Evolutionary conservation across 306 rosid species (phyloP).

Genomic region (Luffa aegyptiaca): DNA sequence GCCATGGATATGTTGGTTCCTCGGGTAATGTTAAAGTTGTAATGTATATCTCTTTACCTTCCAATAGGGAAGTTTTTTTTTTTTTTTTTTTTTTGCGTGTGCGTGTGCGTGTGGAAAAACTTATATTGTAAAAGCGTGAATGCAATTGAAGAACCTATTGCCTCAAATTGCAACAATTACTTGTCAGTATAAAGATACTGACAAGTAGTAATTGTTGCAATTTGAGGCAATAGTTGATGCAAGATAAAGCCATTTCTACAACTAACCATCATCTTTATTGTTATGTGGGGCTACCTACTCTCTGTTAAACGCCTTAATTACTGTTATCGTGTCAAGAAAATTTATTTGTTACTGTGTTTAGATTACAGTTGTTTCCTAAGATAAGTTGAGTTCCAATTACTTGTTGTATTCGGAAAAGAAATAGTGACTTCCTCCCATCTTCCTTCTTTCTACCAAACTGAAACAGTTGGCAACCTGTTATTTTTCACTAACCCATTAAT

Average conservation of each 20-base stretch:
- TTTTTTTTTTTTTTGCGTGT: no score
- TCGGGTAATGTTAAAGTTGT: constrained; percentile 38
- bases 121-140: background rate
- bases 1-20: constrained; percentile 99
- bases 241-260: background rate
- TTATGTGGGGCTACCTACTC: background rate
- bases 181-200: no score
- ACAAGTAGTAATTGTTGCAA: background rate
- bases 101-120: no score
- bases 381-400: background rate
- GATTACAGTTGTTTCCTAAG: background rate
- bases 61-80: background rate
- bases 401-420: background rate
- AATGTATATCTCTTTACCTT: background rate
- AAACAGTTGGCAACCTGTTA: background rate
- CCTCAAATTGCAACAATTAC: no score
- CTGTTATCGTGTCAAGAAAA: background rate
- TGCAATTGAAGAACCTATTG: background rate
- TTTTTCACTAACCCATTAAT: background rate
- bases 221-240: background rate
- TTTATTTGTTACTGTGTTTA: background rate
- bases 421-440: background rate
- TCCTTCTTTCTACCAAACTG: background rate
- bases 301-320: background rate
- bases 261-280: background rate